These are phyloP conservation scores for Setaria italica DNA, from an alignment of 202 grass and related monocot species.

Conservation along the genomic window DNA sequence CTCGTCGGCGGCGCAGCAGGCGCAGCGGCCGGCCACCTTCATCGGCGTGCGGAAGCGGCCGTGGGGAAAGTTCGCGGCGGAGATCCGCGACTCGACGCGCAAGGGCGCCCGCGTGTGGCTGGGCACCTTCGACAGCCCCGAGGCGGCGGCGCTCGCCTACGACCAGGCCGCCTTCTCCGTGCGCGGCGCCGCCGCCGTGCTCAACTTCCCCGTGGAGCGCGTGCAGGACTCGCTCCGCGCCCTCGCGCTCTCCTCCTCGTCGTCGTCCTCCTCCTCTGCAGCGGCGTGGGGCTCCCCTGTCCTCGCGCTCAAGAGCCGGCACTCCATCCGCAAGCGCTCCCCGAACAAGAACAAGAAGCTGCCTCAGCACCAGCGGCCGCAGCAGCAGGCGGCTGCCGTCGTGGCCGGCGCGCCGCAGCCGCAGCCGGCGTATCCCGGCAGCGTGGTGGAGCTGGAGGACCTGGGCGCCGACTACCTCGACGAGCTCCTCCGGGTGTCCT, in stretches of 20 bases:
- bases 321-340: constrained; percentile 65
- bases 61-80: constrained; percentile 91
- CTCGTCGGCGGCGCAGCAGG: background rate
- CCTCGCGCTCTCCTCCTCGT: constrained; percentile 35
- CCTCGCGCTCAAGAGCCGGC: constrained; percentile 72
- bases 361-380: background rate
- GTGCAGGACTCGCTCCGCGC: constrained; percentile 72
- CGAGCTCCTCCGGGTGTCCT: constrained; percentile 67
- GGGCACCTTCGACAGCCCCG: constrained; percentile 76
- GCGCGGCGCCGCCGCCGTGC: constrained; percentile 68
- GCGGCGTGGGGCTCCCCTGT: constrained; percentile 47
- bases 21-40: constrained; percentile 24
- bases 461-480: constrained; percentile 77
- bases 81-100: constrained; percentile 88
- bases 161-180: constrained; percentile 87
- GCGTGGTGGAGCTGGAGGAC: constrained; percentile 76
- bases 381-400: background rate
- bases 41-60: constrained; percentile 81
- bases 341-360: constrained; percentile 57
- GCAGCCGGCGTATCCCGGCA: background rate
- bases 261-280: background rate
- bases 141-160: constrained; percentile 83
- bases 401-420: too few species aligned
- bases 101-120: constrained; percentile 84
- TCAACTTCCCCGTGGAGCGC: constrained; percentile 76